phyloP scores from a whole-genome alignment of 495 filamentous ascomycete genomes.

The Xanthoparmelia taractica region DNA sequence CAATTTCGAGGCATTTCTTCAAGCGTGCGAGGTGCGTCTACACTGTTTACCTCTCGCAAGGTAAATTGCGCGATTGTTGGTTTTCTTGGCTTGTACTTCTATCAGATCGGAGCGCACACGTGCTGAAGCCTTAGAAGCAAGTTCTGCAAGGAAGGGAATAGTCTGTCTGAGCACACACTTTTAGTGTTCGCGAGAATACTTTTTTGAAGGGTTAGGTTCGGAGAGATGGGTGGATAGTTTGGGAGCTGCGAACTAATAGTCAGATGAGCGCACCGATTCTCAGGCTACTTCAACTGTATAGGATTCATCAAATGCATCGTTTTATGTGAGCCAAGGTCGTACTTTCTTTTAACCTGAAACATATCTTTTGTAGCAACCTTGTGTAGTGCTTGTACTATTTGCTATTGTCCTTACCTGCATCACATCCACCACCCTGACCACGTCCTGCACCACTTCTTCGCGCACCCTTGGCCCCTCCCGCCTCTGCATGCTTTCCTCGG shows the following conservation, averaged over 20 bases:
- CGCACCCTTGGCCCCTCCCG: neutral
- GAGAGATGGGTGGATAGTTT: conserved; percentile 5
- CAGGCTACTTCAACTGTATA: neutral
- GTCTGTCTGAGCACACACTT: neutral
- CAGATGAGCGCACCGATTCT: neutral
- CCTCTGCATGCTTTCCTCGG: neutral
- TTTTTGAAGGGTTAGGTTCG: neutral
- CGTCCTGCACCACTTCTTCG: neutral
- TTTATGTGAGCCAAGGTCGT: no score
- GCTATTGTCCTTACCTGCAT: neutral
- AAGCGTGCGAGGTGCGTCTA: conserved; percentile 8
- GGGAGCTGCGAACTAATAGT: conserved; percentile 1
- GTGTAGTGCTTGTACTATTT: neutral
- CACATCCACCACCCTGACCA: neutral
- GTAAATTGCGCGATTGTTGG: conserved; percentile 1
- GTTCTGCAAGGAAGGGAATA: neutral
- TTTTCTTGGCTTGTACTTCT: conserved; percentile 13
- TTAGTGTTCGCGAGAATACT: conserved; percentile 1
- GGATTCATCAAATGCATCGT: neutral
- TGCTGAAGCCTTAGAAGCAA: neutral
- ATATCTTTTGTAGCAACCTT: neutral
- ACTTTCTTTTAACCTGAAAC: no score
- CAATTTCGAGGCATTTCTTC: conserved; percentile 16
- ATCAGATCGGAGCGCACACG: conserved; percentile 1
- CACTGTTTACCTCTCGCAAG: neutral